A percentile compares a stretch with the other conserved stretches of the same genome.
These are phyloP conservation scores for Vitis hybrid DNA, from an alignment of 177 flowering plant genomes.

Conservation along the genomic window DNA sequence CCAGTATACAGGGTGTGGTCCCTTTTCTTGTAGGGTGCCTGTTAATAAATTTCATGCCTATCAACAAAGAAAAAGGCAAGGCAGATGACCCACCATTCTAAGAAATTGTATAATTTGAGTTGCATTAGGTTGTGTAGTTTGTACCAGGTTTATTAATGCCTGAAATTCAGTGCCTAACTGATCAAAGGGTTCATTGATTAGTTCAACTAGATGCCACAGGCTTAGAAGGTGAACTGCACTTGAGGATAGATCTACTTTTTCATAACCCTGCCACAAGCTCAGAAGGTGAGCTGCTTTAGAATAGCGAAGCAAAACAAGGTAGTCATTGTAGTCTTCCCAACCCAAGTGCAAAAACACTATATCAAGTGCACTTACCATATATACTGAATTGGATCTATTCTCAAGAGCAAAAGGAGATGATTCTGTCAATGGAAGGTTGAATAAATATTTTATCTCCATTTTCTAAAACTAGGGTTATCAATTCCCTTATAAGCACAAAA, in stretches of 20 bases:
- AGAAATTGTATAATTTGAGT: neutral
- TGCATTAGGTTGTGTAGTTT: neutral
- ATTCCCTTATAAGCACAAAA: neutral
- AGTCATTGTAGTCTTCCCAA: neutral
- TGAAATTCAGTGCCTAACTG: neutral
- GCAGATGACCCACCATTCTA: neutral
- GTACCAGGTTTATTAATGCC: neutral
- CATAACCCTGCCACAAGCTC: neutral
- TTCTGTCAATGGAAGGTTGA: neutral
- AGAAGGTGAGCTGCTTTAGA: neutral
- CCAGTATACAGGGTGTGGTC: too few relatives aligned
- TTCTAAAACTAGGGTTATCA: neutral
- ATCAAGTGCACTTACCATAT: neutral
- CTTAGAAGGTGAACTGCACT: too few relatives aligned
- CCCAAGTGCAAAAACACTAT: neutral
- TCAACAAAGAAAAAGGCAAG: too few relatives aligned
- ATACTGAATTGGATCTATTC: neutral
- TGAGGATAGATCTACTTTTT: too few relatives aligned
- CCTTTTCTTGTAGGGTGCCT: too few relatives aligned
- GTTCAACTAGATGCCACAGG: neutral
- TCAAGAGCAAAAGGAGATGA: neutral
- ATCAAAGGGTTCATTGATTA: neutral
- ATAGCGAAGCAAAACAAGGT: neutral
- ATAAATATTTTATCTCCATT: too few relatives aligned
- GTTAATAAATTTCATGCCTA: too few relatives aligned